Base-by-base conservation (phyloP, 2,329 filamentous ascomycete genomes). In the Torrubiellomyces zombiae region DNA sequence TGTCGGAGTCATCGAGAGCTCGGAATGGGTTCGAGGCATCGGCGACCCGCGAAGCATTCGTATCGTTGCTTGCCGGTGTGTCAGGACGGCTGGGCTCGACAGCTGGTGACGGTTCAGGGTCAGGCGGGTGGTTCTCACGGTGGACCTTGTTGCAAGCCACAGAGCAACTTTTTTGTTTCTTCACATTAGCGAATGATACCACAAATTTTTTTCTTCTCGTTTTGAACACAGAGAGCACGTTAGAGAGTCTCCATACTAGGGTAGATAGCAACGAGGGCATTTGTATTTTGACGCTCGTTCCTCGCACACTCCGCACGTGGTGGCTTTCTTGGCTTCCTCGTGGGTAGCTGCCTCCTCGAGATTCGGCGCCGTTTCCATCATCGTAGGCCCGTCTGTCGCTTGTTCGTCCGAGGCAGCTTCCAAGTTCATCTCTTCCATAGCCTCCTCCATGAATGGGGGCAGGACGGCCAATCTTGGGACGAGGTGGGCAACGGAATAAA, bases 241-340 rank as follows among this genome's bases (percentile, higher is more conserved):
- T 22, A 18, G 11, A 12, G 7, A 12, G 6, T 10, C 22, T 15
- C 48, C 67, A 40, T 51, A 75, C 70, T 70, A 74, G 32, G 61
- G 60, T 13, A 64, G 37, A 23, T 55, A 47, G 41, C 70, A 75
- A 15, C 56, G 56, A n/a, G 64, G 54, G 33, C 70, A 75, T 38
- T 71, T 75, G 46, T 75, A 75, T 43, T 69, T 74, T 16, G 55
- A 55, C 12, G 58, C 50, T 4, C 55, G 55, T 17, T 44, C 39
- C 15, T 59, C 42, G 42, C 70, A 75, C 16, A 71, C 51, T 5
- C 58, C 56, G 36, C 70, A 75, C 3, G 43, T 32, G 11, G 38
- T 36, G 20, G 36, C 24, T 20, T 32, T 10, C 28, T 28, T 14
- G 37, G 42, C 9, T 30, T 36, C 23, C 33, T 43, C 20, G 34